phyloP scores from a whole-genome alignment of 2,329 filamentous ascomycete genomes.

The Sporothrix pallida region DNA sequence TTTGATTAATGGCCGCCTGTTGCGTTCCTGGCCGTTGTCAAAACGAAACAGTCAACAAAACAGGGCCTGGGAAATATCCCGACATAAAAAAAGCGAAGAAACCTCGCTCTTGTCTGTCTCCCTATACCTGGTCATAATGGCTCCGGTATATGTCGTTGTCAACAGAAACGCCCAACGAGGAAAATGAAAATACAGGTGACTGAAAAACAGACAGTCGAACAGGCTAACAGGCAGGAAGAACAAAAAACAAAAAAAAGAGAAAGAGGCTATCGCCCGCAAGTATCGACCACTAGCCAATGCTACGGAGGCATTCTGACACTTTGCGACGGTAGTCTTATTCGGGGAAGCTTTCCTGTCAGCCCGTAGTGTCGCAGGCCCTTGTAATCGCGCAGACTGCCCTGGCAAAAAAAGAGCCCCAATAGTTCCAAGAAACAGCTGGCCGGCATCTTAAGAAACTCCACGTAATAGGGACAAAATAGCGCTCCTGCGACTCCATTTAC shows the following conservation, averaged over 20 bases:
- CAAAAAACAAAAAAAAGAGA: no score
- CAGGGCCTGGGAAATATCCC: neutral
- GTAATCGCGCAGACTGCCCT: slow-evolving; percentile 17
- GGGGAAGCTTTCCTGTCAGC: slow-evolving; percentile 26
- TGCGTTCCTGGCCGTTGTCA: neutral
- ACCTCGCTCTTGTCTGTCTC: neutral
- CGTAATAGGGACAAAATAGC: neutral
- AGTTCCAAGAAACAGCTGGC: no score
- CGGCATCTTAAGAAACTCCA: neutral
- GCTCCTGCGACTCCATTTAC: neutral
- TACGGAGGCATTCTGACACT: slow-evolving; percentile 24
- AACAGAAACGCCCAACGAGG: neutral
- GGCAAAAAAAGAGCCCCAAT: neutral
- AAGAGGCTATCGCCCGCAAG: neutral
- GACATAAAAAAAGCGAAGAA: neutral
- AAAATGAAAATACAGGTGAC: neutral
- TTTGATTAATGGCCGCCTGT: neutral
- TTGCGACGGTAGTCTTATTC: slow-evolving; percentile 19
- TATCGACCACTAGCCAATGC: neutral
- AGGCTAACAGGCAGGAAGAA: neutral
- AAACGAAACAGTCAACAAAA: slow-evolving; percentile 29
- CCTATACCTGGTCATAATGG: neutral
- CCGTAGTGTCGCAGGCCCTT: slow-evolving; percentile 20
- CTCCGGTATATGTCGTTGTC: neutral
- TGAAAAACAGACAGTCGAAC: neutral